These are phyloP conservation scores for Quercus tomentella DNA, from an alignment of 331 rosid genomes.

Conservation along the genomic window DNA sequence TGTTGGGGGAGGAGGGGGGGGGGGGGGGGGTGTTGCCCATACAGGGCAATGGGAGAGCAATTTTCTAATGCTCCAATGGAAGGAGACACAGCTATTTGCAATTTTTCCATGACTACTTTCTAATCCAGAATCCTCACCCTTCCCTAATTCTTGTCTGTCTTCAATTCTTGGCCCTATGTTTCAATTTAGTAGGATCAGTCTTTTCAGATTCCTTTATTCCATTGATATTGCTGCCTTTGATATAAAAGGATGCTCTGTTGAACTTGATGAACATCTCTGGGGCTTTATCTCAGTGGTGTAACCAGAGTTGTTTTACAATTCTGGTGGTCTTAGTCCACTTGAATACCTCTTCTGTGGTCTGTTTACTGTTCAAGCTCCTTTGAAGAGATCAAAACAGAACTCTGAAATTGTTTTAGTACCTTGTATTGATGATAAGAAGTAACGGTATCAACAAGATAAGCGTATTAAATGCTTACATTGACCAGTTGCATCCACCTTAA, in stretches of 20 bases:
- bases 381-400: neutral
- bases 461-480: neutral
- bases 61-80: neutral
- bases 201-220: neutral
- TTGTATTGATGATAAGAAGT: neutral
- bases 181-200: neutral
- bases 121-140: neutral
- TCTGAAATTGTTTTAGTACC: neutral
- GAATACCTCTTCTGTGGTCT: neutral
- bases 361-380: neutral
- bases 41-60: too few relatives aligned
- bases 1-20: too few relatives aligned
- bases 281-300: neutral
- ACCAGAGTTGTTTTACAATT: neutral
- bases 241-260: neutral
- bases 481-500: neutral
- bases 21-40: too few relatives aligned
- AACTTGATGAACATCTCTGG: neutral
- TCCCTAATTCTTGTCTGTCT: neutral
- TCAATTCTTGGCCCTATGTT: neutral
- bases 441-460: neutral
- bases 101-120: neutral
- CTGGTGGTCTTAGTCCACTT: neutral
- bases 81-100: neutral
- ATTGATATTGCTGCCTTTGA: neutral